Evolutionary conservation across 148 eudicot species (phyloP), one percentile per base, ranked within the genome.

Genomic region (Rhododendron williamsianum): DNA sequence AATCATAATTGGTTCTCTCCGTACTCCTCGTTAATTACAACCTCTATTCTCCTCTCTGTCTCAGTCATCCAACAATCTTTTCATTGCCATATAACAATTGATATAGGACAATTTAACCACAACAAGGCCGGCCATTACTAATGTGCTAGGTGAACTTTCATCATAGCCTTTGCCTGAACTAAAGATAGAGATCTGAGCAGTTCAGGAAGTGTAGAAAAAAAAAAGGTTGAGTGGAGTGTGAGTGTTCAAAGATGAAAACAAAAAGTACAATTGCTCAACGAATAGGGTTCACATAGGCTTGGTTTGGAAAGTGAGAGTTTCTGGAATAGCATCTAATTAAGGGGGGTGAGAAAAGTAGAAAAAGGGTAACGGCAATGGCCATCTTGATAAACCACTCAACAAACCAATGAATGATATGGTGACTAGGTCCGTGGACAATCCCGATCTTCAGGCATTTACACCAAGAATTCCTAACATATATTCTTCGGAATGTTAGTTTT

Each of bases 291-390:
- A 43, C 23, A 76, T 9, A 11, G 80, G 49, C 51, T 41, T 38
- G 49, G 49, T 38, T 41, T 76, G 45, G n/a, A 19, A 43, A 43
- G 49, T 21, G 49, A 76, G 49, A 76, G 80, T 76, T 38, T 51
- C 51, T 76, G 80, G 41, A 76, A 76, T 76, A 76, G 43, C 25
- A n/a, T 30, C 77, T 33, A 73, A 76, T 38, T 76, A n/a, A 76
- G 21, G 25, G 27, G 9, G 23, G 56, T 43, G 51, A 46, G 46
- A 49, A 76, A 76, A 46, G 49, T 21, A 76, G 51, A 41, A 76
- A 76, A 21, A 43, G 25, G 46, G 27, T 76, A 38, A 76, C 5
- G 15, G 27, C 43, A 16, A 76, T 38, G 46, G 8, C 15, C 2
- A 25, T 35, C 41, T 30, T 13, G 38, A 27, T 69, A 25, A 69